Base-by-base conservation (phyloP, 2,329 filamentous ascomycete species). In the Diaporthe caulivora region DNA sequence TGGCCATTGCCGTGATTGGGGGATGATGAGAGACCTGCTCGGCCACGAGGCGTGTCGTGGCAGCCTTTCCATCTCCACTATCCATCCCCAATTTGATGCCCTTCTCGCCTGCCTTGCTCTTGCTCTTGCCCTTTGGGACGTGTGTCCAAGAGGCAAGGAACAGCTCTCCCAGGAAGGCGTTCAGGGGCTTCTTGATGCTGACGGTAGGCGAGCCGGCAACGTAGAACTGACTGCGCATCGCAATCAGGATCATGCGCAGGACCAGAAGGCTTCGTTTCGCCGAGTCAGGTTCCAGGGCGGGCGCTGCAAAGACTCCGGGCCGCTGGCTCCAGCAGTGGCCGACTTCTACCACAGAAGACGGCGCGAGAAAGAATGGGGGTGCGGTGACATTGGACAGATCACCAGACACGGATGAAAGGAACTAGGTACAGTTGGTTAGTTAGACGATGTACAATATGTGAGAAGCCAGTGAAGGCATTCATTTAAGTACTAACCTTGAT, bases 11-110 rank as follows among this genome's bases (percentile, higher is more conserved):
- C 3, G 87, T 88, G 55, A 88, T 87, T 24, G 87, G 87, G 31
- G 87, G 87, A 77, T 89, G 87, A 74, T 89, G 87, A 76, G 84
- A 86, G 74, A 89, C 87, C 78, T 89, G 87, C 78, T 89, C 87
- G 40, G 86, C 82, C 6, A 84, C 79, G 26, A 84, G 78, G 5
- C 77, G 74, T 8, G 80, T 83, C 0, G 79, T 81, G 17, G 77
- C 75, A 29, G 65, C 79, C 13, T 73, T 77, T 24, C 82, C 80
- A 54, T 81, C 78, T 76, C 80, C 81, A 55, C 80, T 80, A 1
- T 77, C 78, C 13, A 57, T 72, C 3, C 67, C 58, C n/a, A 75
- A 42, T 11, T 24, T 24, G 44, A 73, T 29, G 31, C 60, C 68
- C 37, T 68, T 67, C 10, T 57, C 53, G 1, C 60, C 58, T 0